Evolutionary conservation across 1,284 basidiomycete species (phyloP), one percentile per base, ranked within the genome.

Genomic region (Trichosporon sp.): DNA sequence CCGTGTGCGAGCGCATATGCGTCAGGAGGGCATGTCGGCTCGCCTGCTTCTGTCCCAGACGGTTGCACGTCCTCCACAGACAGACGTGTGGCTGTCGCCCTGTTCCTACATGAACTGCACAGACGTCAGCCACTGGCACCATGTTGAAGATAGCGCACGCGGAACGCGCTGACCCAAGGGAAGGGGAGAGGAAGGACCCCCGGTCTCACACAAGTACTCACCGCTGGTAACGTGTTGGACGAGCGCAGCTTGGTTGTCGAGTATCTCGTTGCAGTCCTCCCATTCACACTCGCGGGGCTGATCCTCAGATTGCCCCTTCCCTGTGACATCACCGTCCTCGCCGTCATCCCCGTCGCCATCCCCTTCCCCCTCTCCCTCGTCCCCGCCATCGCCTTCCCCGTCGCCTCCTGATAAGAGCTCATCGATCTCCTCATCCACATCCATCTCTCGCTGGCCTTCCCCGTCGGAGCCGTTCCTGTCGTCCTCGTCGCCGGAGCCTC

Each of bases 1-100:
- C 95, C 0, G 95, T 98, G 80, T 98, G 95, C 0, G 93, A 96
- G 63, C 95, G 88, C 61, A 95, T 93, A 78, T 98, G 95, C 11
- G 75, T 76, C 13, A 72, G 64, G 27, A 78, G 65, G 1, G 71
- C 69, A 58, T 76, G 73, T 33, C 74, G 60, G 10, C 70, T 73
- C 0, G 71, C 69, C 60, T 77, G 76, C 44, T 70, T 73, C 49
- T 75, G 71, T 4, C 75, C 76, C n/a, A 63, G 34, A 8, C 76
- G 68, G 25, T 63, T 62, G 64, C 76, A 78, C 3, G 63, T 67
- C 16, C 60, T 32, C 76, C 76, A 78, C 23, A 69, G 49, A 57
- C 76, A 78, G 13, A 68, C 69, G 36, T 71, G 75, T 6, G 64
- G 61, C 46, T 73, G 70, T 44, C 68, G 69, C n/a, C 68, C 66